Evolutionary conservation across 768 basidiomycete species (phyloP).

Genomic region (Paxillus ammoniavirescens): DNA sequence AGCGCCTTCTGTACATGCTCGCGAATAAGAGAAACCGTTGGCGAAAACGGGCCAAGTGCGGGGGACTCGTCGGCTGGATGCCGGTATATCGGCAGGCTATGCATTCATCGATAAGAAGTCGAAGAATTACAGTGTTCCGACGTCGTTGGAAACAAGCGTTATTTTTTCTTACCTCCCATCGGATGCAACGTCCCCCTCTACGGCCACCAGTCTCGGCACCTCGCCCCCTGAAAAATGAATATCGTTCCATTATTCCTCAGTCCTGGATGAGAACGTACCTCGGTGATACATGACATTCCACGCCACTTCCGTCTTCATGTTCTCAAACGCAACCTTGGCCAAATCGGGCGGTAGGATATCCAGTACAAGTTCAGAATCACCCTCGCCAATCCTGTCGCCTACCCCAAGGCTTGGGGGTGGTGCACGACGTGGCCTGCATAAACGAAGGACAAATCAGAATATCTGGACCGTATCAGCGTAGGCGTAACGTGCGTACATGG

Average conservation of each 20-base stretch:
- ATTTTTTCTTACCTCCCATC: constrained; percentile 45
- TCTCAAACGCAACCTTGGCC: constrained; percentile 55
- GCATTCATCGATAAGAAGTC: not conserved
- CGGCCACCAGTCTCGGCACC: constrained; percentile 64
- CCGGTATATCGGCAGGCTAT: constrained; percentile 75
- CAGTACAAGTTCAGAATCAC: constrained; percentile 62
- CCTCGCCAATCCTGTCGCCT: constrained; percentile 56
- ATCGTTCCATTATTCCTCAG: not conserved
- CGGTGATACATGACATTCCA: constrained; percentile 77
- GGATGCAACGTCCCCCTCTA: constrained; percentile 51
- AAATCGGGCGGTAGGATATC: constrained; percentile 58
- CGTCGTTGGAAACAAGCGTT: constrained; percentile 11
- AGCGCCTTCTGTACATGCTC: constrained; percentile 57
- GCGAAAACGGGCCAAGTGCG: constrained; percentile 61
- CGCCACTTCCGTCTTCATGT: constrained; percentile 58
- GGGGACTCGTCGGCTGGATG: constrained; percentile 83
- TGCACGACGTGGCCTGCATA: constrained; percentile 19
- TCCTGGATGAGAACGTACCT: constrained; percentile 39
- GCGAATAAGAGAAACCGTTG: constrained; percentile 65
- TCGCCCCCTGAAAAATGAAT: constrained; percentile 57
- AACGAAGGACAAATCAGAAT: constrained; percentile 1
- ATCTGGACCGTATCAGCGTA: constrained; percentile 1
- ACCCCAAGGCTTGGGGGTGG: constrained; percentile 27
- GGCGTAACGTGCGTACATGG: constrained; percentile 16
- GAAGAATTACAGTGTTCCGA: not conserved